These are phyloP conservation scores for Coleophoma eucalyptorum DNA, from an alignment of 2,329 filamentous ascomycete genomes.

Conservation along the genomic window DNA sequence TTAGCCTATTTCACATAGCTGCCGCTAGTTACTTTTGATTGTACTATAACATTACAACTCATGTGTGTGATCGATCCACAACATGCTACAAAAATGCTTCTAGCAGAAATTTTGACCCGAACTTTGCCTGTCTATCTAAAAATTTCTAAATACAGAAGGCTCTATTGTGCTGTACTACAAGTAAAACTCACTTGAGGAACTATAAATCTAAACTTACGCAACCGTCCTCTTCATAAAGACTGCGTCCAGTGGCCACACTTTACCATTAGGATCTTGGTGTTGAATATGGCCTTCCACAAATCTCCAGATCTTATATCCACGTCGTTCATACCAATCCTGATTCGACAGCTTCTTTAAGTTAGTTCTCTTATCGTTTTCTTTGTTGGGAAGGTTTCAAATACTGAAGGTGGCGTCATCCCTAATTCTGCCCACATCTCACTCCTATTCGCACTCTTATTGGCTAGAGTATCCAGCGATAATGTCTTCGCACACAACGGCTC, in stretches of 20 bases:
- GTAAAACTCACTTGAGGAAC: too few species aligned
- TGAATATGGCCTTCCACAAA: conserved; percentile 10
- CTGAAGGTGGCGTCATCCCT: conserved; percentile 3
- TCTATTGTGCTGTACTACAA: background rate
- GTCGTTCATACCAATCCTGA: conserved; percentile 20
- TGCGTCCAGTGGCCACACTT: conserved; percentile 9
- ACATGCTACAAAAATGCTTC: too few species aligned
- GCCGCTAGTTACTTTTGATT: too few species aligned
- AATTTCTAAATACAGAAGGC: background rate
- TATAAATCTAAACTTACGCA: too few species aligned
- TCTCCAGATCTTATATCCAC: conserved; percentile 19
- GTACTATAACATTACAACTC: too few species aligned
- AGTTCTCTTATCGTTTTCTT: background rate
- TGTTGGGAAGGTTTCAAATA: background rate
- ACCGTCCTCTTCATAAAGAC: conserved; percentile 21
- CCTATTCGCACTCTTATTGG: conserved; percentile 8
- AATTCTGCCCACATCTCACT: conserved; percentile 8
- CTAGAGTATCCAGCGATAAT: conserved; percentile 12
- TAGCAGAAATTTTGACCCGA: too few species aligned
- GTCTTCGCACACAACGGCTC: conserved; percentile 15
- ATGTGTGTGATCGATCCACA: too few species aligned
- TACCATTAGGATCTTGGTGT: conserved; percentile 12
- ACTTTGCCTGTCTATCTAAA: background rate
- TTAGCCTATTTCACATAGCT: too few species aligned
- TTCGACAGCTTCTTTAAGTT: conserved; percentile 9